These are phyloP conservation scores for Termitomyces titanicus DNA, from an alignment of 768 basidiomycete genomes.

Conservation along the genomic window DNA sequence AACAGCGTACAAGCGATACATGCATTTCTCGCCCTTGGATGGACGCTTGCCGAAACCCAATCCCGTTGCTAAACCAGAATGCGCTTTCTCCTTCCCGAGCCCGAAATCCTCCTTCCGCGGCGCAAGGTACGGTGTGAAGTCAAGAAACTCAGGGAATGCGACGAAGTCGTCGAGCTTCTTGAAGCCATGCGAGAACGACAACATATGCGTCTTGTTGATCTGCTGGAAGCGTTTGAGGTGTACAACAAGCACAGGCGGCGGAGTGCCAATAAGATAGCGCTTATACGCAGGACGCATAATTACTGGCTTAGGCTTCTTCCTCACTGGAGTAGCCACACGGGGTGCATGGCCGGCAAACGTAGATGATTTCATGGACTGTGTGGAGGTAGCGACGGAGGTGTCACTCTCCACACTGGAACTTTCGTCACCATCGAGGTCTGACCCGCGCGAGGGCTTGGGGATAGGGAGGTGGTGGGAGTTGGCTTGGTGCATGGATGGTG, in stretches of 20 bases:
- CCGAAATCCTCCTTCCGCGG: conserved; percentile 74
- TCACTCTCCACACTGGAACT: conserved; percentile 44
- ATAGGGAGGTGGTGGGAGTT: conserved; percentile 3
- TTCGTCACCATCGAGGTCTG: conserved; percentile 27
- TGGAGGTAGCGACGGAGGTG: conserved; percentile 26
- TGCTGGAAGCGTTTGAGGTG: conserved; percentile 97
- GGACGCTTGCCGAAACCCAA: background rate
- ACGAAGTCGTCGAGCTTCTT: conserved; percentile 93
- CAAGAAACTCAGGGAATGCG: conserved; percentile 83
- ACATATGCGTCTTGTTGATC: conserved; percentile 54
- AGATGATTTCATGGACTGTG: conserved; percentile 15
- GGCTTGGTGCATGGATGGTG: conserved; percentile 1
- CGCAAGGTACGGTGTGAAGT: conserved; percentile 83
- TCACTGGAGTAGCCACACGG: conserved; percentile 1
- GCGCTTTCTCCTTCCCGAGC: conserved; percentile 32
- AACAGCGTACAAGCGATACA: conserved; percentile 75
- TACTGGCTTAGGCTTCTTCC: conserved; percentile 46
- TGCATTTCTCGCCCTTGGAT: conserved; percentile 35
- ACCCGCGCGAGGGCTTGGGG: background rate
- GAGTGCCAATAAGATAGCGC: conserved; percentile 84
- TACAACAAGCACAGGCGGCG: conserved; percentile 86
- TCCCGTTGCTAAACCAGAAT: conserved; percentile 18
- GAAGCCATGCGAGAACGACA: conserved; percentile 67
- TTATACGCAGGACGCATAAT: conserved; percentile 87
- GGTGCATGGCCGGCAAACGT: background rate